Evolutionary conservation across 1,284 basidiomycete species (phyloP), one percentile per base, ranked within the genome.

Genomic region (Apiotrichum porosum): DNA sequence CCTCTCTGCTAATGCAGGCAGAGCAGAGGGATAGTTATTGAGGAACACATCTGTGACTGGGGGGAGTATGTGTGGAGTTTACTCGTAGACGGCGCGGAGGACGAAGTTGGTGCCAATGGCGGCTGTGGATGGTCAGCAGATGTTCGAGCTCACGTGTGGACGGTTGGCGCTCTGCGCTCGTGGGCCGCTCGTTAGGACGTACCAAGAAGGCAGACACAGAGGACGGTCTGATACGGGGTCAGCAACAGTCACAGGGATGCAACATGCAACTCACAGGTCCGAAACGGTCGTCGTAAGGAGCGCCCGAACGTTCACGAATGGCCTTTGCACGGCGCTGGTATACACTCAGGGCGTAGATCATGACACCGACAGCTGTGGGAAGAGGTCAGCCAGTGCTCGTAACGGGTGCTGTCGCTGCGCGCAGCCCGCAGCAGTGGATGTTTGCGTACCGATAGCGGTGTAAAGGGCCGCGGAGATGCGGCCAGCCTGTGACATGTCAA

Each of bases 271-370:
- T 73, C 53, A 85, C 83, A 42, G 83, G 83, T 49, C 93, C 93
- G 46, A 97, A 74, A 49, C 95, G 82, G 76, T 99, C 94, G 65
- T 98, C 95, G 73, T 98, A 98, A 2, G 94, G 93, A 19, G 92
- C 94, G 44, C 87, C 83, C 13, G 92, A 90, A 38, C 93, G 86
- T 49, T 83, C 81, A 42, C 93, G 83, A 67, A 99, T 99, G 19
- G 92, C 90, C 24, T 83, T 80, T 14, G 94, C 95, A 61, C 94
- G 84, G 88, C 92, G 93, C 73, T 97, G 93, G 72, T 93, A 97
- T 36, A 91, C 91, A 60, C 87, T 86, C 17, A 98, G 76, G 1
- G 95, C 94, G 71, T 97, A 97, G 26, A 91, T 71, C 94, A 97
- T 97, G 58, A 97, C 91, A 13, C 83, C 88, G 83, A 97, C 89